Evolutionary conservation across 768 basidiomycete species (phyloP), one percentile per base, ranked within the genome.

Genomic region (Auriscalpium vulgare): DNA sequence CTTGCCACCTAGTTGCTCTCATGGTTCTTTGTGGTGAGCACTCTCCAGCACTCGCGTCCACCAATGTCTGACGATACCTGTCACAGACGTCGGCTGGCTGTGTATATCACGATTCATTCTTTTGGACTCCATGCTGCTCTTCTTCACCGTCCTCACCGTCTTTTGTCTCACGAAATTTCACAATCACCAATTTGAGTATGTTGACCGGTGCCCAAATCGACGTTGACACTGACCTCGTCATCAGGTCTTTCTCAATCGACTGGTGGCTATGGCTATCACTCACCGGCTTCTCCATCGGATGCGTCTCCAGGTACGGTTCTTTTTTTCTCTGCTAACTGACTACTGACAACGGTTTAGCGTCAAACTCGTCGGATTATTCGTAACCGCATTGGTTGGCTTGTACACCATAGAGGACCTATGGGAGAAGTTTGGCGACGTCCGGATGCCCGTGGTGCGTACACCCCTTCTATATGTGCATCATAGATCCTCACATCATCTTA

Each of bases 361-460:
- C 59, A 99, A 99, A 74, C 87, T 91, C 87, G 82, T 99, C 51
- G 97, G 97, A 38, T 75, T 97, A 10, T 99, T 99, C 68, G 91
- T 92, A 51, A 98, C 93, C 2, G 88, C 93, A 8, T 75, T 98
- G 51, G 93, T 98, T 40, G 97, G 97, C 23, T 71, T 97, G 2
- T 98, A 99, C 72, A 98, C 97, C 0, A 82, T 97, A 55, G 95
- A 98, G 70, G 97, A 99, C 65, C 81, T 99, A 8, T 99, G 95
- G 95, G 87, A 95, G 46, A 98, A 97, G 71, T 95, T 97, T 68
- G 95, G 95, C 8, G 95, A 99, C 70, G 76, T 97, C 19, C 86
- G 82, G 65, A 94, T 99, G 89, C 78, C 91, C 34, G 75, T 81
- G 57, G 95, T 97, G 70, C 60, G 91, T 77, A 14, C 10, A 7